These are phyloP conservation scores for Rhizoclosmatium globosum DNA, from an alignment of 192 early-diverging fungal species.

Conservation along the genomic window DNA sequence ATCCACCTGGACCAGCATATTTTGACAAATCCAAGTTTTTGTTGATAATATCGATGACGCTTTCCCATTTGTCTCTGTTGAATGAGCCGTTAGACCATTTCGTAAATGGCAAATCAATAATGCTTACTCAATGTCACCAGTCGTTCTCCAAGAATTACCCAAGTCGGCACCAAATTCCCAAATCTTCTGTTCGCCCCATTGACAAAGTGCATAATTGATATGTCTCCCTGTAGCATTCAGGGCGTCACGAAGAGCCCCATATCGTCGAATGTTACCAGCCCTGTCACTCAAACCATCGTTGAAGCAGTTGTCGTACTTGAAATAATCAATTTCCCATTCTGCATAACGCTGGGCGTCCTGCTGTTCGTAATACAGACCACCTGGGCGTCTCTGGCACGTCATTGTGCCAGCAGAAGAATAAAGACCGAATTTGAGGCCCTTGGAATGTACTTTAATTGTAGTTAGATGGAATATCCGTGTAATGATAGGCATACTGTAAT, in stretches of 20 bases:
- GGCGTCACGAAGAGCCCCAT: constrained; percentile 52
- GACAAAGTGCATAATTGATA: constrained; percentile 56
- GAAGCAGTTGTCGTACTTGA: constrained; percentile 71
- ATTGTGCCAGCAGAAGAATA: constrained; percentile 55
- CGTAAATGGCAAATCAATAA: neutral
- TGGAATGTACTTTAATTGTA: constrained; percentile 46
- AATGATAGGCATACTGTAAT: constrained; percentile 36
- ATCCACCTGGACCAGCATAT: constrained; percentile 43
- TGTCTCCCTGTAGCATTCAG: constrained; percentile 53
- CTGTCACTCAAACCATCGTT: constrained; percentile 41
- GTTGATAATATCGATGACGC: constrained; percentile 48
- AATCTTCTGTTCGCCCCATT: constrained; percentile 55
- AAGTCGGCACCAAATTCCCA: constrained; percentile 52
- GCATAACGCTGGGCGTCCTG: constrained; percentile 61
- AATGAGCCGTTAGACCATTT: neutral
- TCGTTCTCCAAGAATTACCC: constrained; percentile 53
- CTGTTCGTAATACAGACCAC: constrained; percentile 55
- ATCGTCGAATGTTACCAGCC: constrained; percentile 28
- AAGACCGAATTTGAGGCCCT: constrained; percentile 55
- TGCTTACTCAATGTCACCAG: constrained; percentile 36
- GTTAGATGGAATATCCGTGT: neutral
- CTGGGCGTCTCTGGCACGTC: constrained; percentile 62
- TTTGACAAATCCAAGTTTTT: neutral
- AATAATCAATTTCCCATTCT: constrained; percentile 66
- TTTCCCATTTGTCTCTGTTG: constrained; percentile 20